Evolutionary conservation across 495 filamentous ascomycete genomes (phyloP).

Genomic region (Podospora appendiculata): DNA sequence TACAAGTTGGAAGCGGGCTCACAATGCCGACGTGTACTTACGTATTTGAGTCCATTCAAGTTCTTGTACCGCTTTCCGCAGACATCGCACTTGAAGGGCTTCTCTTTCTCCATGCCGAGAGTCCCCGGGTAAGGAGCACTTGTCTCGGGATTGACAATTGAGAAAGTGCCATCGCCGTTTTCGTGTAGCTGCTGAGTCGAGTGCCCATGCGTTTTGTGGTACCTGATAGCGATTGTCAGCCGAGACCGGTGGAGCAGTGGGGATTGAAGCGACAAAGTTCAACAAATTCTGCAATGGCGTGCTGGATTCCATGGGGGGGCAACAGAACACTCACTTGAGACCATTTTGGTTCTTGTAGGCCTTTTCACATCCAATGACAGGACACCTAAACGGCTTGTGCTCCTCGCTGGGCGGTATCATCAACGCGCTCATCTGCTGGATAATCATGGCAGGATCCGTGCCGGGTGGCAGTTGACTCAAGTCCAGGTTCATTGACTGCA

Average conservation of each 20-base stretch:
- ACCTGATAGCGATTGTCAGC: conserved; percentile 41
- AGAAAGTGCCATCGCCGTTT: conserved; percentile 93
- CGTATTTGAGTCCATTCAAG: conserved; percentile 88
- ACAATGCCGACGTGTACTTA: conserved; percentile 20
- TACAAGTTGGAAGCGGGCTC: no score
- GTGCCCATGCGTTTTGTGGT: conserved; percentile 82
- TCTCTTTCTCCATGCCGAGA: conserved; percentile 98
- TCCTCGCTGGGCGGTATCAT: conserved; percentile 56
- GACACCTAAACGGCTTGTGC: conserved; percentile 93
- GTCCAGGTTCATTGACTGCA: conserved; percentile 54
- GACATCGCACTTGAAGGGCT: conserved; percentile 92
- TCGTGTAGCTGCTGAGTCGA: conserved; percentile 92
- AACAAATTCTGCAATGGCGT: background rate
- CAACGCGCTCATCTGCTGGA: conserved; percentile 64
- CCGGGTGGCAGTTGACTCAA: conserved; percentile 65
- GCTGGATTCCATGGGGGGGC: background rate
- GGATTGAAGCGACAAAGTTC: background rate
- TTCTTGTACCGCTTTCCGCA: conserved; percentile 99
- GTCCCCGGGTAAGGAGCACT: conserved; percentile 91
- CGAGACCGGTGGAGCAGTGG: conserved; percentile 3
- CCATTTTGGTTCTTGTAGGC: conserved; percentile 99
- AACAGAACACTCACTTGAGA: conserved; percentile 59
- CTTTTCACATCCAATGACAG: conserved; percentile 98
- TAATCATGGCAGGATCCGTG: conserved; percentile 63
- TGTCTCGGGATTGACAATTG: conserved; percentile 95